Evolutionary conservation across 331 rosid species (phyloP).

Genomic region (Arachis monticola): DNA sequence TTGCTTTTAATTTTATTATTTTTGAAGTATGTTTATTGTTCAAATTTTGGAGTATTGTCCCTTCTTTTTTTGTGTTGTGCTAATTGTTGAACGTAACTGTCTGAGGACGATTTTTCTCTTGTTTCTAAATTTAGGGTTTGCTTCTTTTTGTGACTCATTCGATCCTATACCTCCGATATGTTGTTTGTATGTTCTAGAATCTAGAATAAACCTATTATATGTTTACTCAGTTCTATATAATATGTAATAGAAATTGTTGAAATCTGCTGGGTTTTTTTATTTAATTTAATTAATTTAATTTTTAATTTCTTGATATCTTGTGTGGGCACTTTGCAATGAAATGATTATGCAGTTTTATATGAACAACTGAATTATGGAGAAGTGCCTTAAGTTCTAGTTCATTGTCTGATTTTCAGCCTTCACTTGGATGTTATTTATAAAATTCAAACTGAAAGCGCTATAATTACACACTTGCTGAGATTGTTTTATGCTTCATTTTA

Average conservation of each 20-base stretch:
- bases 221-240: not conserved
- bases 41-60: not conserved
- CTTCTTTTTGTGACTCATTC: not conserved
- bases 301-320: not conserved
- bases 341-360: not conserved
- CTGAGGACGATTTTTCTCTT: not conserved
- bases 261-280: not conserved
- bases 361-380: not conserved
- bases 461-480: not conserved
- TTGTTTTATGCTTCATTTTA: not conserved
- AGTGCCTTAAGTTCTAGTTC: not conserved
- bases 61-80: not conserved
- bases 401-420: not conserved
- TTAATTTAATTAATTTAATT: not conserved
- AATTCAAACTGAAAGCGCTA: not conserved
- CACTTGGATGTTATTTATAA: not conserved
- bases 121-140: not conserved
- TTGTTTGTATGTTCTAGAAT: not conserved
- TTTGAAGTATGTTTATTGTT: not conserved
- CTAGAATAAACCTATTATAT: not conserved
- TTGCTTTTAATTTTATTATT: not conserved
- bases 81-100: constrained; percentile 13
- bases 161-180: not conserved
- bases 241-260: not conserved
- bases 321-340: not conserved